Conservation (phyloP, 176 grass and related monocot genomes). For the Rhynchospora breviuscula region DNA sequence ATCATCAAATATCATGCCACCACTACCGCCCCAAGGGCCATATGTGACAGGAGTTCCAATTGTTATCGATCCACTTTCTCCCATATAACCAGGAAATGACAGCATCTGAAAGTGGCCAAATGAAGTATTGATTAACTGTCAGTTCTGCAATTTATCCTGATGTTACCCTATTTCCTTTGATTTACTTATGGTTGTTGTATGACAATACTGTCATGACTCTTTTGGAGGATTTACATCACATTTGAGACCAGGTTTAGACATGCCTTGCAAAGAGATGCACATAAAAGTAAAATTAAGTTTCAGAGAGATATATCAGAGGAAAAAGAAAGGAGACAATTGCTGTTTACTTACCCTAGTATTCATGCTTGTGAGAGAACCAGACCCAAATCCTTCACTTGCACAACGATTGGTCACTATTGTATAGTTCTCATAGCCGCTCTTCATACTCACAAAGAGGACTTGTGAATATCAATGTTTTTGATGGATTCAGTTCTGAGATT, state of each 20-base stretch:
- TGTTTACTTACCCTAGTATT: conserved; percentile 40
- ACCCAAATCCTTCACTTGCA: conserved; percentile 35
- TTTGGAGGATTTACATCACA: neutral
- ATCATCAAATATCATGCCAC: conserved; percentile 92
- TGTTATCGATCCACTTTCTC: conserved; percentile 39
- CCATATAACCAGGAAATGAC: conserved; percentile 51
- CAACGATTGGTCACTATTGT: conserved; percentile 35
- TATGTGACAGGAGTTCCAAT: conserved; percentile 51
- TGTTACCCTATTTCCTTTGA: neutral
- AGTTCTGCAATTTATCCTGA: neutral
- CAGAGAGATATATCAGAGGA: neutral
- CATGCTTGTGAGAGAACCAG: conserved; percentile 13
- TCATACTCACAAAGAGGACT: conserved; percentile 40
- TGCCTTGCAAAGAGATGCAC: neutral
- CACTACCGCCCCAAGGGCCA: conserved; percentile 84
- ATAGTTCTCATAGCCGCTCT: conserved; percentile 42
- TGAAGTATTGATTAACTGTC: neutral
- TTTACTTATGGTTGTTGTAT: neutral
- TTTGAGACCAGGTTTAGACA: neutral
- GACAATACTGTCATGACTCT: neutral
- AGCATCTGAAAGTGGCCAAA: conserved; percentile 42
- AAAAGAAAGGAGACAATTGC: neutral
- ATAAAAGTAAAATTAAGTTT: neutral
- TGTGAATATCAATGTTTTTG: conserved; percentile 36
- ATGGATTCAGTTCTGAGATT: conserved; percentile 10